Evolutionary conservation across 225 moss, liverwort and hornwort species (phyloP).

Genomic region (Sphagnum tenellum): DNA sequence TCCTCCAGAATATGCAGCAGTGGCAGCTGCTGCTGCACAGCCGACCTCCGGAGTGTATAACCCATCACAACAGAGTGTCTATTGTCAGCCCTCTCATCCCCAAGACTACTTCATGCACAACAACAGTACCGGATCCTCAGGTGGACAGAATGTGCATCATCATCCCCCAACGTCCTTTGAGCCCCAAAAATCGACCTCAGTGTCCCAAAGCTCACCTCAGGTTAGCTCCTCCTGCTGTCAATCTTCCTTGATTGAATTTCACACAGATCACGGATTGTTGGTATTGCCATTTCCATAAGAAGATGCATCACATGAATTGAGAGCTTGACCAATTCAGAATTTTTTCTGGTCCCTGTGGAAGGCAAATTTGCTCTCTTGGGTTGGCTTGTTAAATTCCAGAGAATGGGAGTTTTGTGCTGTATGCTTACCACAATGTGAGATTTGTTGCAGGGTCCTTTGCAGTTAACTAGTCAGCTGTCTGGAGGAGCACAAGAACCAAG

Average conservation of each 20-base stretch:
- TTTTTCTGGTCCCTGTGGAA: no score
- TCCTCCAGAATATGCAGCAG: constrained; percentile 3
- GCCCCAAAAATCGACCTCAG: constrained; percentile 15
- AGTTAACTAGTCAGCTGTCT: not conserved
- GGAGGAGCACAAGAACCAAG: constrained; percentile 22
- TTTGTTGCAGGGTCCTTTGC: constrained; percentile 21
- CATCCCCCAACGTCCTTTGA: constrained; percentile 8
- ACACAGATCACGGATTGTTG: not conserved
- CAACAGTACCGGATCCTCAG: constrained; percentile 8
- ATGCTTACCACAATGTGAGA: constrained; percentile 1
- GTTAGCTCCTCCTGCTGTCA: not conserved
- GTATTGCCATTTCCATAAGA: not conserved
- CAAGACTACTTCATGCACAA: constrained; percentile 11
- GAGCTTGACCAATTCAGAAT: no score
- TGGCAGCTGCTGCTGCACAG: constrained; percentile 10
- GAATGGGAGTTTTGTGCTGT: not conserved
- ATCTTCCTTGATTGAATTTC: no score
- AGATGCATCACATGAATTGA: no score
- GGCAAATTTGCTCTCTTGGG: no score
- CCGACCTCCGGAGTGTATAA: constrained; percentile 25
- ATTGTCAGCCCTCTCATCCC: constrained; percentile 5
- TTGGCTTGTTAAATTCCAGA: no score
- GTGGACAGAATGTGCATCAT: constrained; percentile 8
- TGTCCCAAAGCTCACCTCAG: constrained; percentile 22
- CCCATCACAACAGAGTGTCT: no score